Evolutionary conservation across 768 basidiomycete genomes (phyloP).

Genomic region (Pholiota molesta): DNA sequence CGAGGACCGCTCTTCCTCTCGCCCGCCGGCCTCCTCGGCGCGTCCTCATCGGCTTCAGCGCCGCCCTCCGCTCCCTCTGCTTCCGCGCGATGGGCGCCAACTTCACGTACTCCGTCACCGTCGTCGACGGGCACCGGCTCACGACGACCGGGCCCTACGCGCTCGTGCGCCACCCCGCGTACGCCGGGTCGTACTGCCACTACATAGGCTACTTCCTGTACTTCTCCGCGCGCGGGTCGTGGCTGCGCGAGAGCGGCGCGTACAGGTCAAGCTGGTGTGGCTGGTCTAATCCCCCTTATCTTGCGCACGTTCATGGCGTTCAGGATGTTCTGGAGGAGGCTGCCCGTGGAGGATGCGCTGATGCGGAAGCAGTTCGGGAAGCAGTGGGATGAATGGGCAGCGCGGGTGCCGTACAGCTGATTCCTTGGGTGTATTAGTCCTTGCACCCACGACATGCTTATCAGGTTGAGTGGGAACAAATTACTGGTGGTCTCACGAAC

Average conservation of each 20-base stretch:
- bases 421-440: slow-evolving; percentile 3
- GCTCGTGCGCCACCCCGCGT: slow-evolving; percentile 4
- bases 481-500: not conserved
- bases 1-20: not conserved
- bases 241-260: slow-evolving; percentile 7
- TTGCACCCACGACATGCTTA: not conserved
- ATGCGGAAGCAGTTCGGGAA: slow-evolving; percentile 8
- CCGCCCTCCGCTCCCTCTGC: slow-evolving; percentile 1
- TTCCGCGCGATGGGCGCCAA: slow-evolving; percentile 6
- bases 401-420: not conserved
- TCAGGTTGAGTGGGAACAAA: not conserved
- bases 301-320: not conserved
- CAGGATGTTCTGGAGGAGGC: not conserved
- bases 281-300: not conserved
- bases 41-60: not conserved
- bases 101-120: slow-evolving; percentile 6
- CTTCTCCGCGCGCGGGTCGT: not conserved
- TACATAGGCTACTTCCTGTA: slow-evolving; percentile 1
- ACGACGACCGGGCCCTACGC: slow-evolving; percentile 4
- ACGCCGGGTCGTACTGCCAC: not conserved
- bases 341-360: slow-evolving; percentile 4
- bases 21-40: not conserved
- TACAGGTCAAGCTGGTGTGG: not conserved
- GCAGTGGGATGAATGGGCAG: slow-evolving; percentile 10
- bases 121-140: not conserved